Evolutionary conservation across 1,284 basidiomycete genomes (phyloP).

Genomic region (Cryptococcus sp.): DNA sequence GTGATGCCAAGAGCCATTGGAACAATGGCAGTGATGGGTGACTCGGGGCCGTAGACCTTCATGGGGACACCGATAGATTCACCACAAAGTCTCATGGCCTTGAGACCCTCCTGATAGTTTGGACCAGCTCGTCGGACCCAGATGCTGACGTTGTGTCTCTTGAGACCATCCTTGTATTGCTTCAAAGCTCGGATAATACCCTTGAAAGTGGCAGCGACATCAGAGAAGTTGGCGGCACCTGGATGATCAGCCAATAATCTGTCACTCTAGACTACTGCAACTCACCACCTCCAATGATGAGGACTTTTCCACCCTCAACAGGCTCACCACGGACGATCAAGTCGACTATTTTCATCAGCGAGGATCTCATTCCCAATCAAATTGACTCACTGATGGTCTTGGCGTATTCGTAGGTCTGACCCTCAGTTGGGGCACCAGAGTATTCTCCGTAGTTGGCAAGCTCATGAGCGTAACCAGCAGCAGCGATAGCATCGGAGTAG

Average conservation of each 20-base stretch:
- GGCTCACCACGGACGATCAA: slow-evolving; percentile 88
- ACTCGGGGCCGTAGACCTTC: slow-evolving; percentile 94
- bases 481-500: slow-evolving; percentile 87
- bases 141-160: slow-evolving; percentile 80
- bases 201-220: slow-evolving; percentile 99
- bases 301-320: slow-evolving; percentile 84
- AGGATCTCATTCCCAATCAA: no score
- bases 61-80: slow-evolving; percentile 97
- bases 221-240: slow-evolving; percentile 92
- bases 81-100: slow-evolving; percentile 96
- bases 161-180: slow-evolving; percentile 82
- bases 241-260: no score
- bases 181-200: slow-evolving; percentile 97
- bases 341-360: slow-evolving; percentile 56
- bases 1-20: slow-evolving; percentile 87
- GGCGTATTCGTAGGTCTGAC: slow-evolving; percentile 98
- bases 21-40: slow-evolving; percentile 97
- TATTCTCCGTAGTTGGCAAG: slow-evolving; percentile 99
- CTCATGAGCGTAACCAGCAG: slow-evolving; percentile 93
- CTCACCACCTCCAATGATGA: slow-evolving; percentile 94
- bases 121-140: slow-evolving; percentile 97
- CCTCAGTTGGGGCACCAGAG: slow-evolving; percentile 96
- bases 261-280: no score
- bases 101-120: slow-evolving; percentile 99
- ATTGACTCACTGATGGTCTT: slow-evolving; percentile 67